Percentiles rank a stretch among this genome's conserved stretches.
Conservation (phyloP, 495 filamentous ascomycete genomes). For the Bacidia gigantensis region DNA sequence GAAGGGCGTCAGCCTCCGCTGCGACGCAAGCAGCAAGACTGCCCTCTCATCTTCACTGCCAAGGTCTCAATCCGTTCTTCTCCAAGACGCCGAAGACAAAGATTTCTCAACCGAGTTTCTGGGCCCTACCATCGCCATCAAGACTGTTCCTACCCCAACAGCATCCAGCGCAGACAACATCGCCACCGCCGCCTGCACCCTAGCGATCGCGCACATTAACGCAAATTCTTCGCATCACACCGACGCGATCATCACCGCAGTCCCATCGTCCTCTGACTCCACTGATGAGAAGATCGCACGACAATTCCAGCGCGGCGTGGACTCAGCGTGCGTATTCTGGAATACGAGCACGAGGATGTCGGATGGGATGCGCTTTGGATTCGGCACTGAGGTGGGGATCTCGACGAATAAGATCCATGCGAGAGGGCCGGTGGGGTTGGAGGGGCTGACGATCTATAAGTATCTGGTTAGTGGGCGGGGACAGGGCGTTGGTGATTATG, state of each 20-base stretch:
- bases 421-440: constrained; percentile 81
- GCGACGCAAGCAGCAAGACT: constrained; percentile 53
- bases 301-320: constrained; percentile 67
- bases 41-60: constrained; percentile 36
- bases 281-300: constrained; percentile 46
- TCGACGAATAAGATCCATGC: constrained; percentile 98
- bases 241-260: constrained; percentile 69
- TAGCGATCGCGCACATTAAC: constrained; percentile 83
- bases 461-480: constrained; percentile 74
- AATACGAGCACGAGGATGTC: constrained; percentile 91
- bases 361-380: constrained; percentile 92
- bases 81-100: constrained; percentile 48
- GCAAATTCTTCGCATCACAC: constrained; percentile 87
- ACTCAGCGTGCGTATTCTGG: constrained; percentile 92
- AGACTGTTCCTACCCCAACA: constrained; percentile 46
- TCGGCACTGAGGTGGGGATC: constrained; percentile 95
- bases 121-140: constrained; percentile 70
- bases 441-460: constrained; percentile 94
- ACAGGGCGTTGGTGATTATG: constrained; percentile 62
- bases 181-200: constrained; percentile 31
- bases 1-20: constrained; percentile 73
- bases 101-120: constrained; percentile 90
- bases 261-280: not conserved
- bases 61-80: constrained; percentile 24
- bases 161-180: constrained; percentile 13